Evolutionary conservation across 305 asterid species (phyloP).

Genomic region (Rubia occidens): DNA sequence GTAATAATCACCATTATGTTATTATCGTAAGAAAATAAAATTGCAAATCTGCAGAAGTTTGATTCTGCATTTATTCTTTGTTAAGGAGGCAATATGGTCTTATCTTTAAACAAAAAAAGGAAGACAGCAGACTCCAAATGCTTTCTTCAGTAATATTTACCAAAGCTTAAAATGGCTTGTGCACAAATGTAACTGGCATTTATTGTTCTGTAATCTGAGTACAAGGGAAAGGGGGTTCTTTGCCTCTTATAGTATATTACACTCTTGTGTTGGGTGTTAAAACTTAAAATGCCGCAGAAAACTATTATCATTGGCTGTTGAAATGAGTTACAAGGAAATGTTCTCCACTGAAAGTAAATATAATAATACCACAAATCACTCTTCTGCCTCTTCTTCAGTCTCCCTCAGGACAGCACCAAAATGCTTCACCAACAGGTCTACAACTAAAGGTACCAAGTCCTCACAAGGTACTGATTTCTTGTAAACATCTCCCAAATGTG

Average conservation of each 20-base stretch:
- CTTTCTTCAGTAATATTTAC: background rate
- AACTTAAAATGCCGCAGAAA: slow-evolving; percentile 10
- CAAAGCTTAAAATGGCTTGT: slow-evolving; percentile 1
- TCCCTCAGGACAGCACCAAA: slow-evolving; percentile 72
- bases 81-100: background rate
- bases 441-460: slow-evolving; percentile 68
- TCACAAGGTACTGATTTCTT: slow-evolving; percentile 87
- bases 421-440: slow-evolving; percentile 50
- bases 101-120: background rate
- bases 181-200: background rate
- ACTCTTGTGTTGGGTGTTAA: background rate
- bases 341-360: background rate
- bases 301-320: background rate
- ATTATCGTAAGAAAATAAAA: background rate
- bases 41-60: background rate
- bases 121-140: background rate
- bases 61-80: slow-evolving; percentile 11
- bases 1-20: background rate
- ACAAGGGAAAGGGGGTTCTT: background rate
- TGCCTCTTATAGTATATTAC: background rate
- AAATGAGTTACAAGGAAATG: background rate
- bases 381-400: slow-evolving; percentile 61
- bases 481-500: slow-evolving; percentile 83
- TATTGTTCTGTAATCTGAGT: background rate
- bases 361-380: slow-evolving; percentile 8